Evolutionary conservation across 495 filamentous ascomycete species (phyloP).

Genomic region (Penicillium subrubescens): DNA sequence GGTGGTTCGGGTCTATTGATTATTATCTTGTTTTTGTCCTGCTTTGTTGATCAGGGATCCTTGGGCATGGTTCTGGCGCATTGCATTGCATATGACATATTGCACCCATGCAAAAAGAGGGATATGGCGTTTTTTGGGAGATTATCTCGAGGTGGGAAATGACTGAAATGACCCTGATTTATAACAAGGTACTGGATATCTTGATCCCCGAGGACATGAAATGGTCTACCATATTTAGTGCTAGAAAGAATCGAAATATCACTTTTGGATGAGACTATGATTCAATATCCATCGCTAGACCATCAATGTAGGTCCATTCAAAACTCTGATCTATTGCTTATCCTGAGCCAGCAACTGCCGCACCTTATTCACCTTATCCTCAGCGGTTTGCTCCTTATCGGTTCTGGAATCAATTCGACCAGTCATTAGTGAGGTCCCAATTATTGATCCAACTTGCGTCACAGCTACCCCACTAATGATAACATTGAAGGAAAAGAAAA

Average conservation of each 20-base stretch:
- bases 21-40: neutral
- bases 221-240: neutral
- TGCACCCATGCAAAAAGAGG: conserved; percentile 6
- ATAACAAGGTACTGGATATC: neutral
- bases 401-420: conserved; percentile 45
- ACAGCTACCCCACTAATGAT: neutral
- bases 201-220: neutral
- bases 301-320: neutral
- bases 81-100: neutral
- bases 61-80: neutral
- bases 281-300: no score
- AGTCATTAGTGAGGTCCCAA: conserved; percentile 6
- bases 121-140: conserved; percentile 13
- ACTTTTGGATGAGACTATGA: neutral
- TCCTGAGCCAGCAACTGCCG: conserved; percentile 55
- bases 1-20: neutral
- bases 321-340: conserved; percentile 6
- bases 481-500: neutral
- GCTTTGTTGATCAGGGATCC: neutral
- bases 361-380: conserved; percentile 70
- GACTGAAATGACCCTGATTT: conserved; percentile 7
- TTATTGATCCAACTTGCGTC: neutral
- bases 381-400: conserved; percentile 67
- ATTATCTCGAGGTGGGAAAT: neutral
- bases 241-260: neutral